Conservation (phyloP, 2,329 filamentous ascomycete species). For the Trichoderma sp. region DNA sequence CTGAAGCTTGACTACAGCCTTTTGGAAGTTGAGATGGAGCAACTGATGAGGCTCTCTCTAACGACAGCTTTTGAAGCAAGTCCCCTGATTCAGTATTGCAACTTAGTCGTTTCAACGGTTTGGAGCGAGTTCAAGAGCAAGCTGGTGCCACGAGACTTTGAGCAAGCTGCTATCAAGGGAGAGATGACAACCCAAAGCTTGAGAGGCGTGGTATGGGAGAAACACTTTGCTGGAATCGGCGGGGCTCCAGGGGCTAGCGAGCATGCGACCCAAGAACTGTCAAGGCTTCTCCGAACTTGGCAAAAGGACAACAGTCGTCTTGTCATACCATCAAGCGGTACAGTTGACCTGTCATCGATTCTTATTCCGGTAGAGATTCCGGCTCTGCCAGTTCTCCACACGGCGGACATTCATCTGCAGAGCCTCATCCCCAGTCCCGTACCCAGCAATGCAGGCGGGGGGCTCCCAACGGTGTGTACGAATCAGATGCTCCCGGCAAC, state of each 20-base stretch:
- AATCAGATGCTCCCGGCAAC: conserved; percentile 67
- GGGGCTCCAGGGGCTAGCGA: conserved; percentile 39
- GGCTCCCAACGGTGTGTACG: conserved; percentile 53
- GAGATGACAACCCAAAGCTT: conserved; percentile 54
- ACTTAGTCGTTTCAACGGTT: conserved; percentile 49
- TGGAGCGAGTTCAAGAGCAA: conserved; percentile 46
- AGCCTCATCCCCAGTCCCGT: conserved; percentile 38
- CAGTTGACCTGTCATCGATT: conserved; percentile 61
- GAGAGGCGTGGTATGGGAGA: conserved; percentile 49
- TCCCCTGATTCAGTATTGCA: conserved; percentile 49
- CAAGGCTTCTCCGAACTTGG: conserved; percentile 39
- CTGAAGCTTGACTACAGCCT: conserved; percentile 76
- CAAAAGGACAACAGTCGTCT: conserved; percentile 36
- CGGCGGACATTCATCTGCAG: conserved; percentile 65
- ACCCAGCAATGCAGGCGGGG: conserved; percentile 34
- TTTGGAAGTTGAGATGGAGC: conserved; percentile 71
- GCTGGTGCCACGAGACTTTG: conserved; percentile 54
- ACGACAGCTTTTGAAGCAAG: conserved; percentile 42
- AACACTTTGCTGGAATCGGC: conserved; percentile 54
- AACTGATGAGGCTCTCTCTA: conserved; percentile 49
- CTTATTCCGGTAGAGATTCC: conserved; percentile 90
- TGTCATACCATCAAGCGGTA: conserved; percentile 30
- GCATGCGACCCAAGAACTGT: conserved; percentile 34
- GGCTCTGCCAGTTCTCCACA: conserved; percentile 78
- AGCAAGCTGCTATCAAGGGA: conserved; percentile 57